Percentiles rank a stretch among this genome's conserved stretches.
phyloP scores from a whole-genome alignment of 768 basidiomycete genomes.

The Boletellus ananas region DNA sequence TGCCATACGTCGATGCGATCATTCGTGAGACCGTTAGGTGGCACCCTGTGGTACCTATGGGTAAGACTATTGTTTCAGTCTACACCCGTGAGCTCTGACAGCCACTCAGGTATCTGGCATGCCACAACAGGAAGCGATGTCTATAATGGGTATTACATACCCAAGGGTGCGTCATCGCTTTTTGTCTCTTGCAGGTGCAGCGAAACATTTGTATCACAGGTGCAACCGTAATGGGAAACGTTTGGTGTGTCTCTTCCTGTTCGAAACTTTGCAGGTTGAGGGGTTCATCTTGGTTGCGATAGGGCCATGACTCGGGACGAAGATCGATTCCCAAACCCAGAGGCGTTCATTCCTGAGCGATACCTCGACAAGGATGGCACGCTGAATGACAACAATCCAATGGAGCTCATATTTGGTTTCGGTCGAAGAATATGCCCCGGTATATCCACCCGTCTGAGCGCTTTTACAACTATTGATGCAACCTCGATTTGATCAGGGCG shows the following conservation, averaged over 20 bases:
- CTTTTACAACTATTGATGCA: background rate
- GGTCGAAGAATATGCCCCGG: conserved; percentile 9
- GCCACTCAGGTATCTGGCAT: background rate
- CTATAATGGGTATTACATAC: conserved; percentile 31
- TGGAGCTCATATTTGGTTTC: conserved; percentile 13
- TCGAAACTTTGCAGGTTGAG: background rate
- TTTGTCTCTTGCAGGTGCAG: background rate
- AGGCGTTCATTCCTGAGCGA: conserved; percentile 6
- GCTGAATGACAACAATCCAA: conserved; percentile 4
- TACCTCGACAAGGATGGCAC: conserved; percentile 9
- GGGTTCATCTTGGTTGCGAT: background rate
- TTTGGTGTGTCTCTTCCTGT: conserved; percentile 2
- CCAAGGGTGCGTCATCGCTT: conserved; percentile 17
- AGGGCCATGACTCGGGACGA: conserved; percentile 11
- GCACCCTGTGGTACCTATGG: background rate
- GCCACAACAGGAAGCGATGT: conserved; percentile 26
- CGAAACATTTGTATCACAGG: background rate
- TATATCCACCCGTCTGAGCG: background rate
- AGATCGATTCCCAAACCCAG: conserved; percentile 7
- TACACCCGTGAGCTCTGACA: background rate
- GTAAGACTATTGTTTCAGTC: background rate
- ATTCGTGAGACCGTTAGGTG: conserved; percentile 4
- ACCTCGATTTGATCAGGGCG: background rate
- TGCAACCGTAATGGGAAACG: conserved; percentile 8
- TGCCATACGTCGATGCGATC: conserved; percentile 4